These are phyloP conservation scores for Claviceps monticola DNA, from an alignment of 2,329 filamentous ascomycete genomes.

Conservation along the genomic window DNA sequence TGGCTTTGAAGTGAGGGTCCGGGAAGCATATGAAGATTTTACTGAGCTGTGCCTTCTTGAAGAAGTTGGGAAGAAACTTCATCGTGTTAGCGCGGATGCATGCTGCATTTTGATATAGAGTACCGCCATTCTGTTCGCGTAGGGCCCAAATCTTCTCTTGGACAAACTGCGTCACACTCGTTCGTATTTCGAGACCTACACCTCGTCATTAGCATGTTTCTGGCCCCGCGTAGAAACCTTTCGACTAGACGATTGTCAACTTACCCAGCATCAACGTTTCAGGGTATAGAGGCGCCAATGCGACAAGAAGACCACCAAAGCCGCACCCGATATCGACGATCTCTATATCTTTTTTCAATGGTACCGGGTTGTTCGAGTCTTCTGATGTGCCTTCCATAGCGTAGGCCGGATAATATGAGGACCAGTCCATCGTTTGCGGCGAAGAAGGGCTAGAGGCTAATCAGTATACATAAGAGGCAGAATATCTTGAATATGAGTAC, in stretches of 20 bases:
- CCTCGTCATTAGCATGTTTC: constrained; percentile 1
- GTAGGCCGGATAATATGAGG: constrained; percentile 66
- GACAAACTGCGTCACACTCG: constrained; percentile 81
- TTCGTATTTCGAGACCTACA: constrained; percentile 79
- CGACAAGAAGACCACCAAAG: constrained; percentile 82
- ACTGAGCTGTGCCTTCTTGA: constrained; percentile 62
- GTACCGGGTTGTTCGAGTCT: constrained; percentile 13
- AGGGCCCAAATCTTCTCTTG: constrained; percentile 76
- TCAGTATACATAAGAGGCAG: constrained; percentile 2
- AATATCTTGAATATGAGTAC: not conserved
- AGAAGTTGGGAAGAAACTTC: constrained; percentile 99
- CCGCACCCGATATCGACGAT: constrained; percentile 96
- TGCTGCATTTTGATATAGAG: constrained; percentile 69
- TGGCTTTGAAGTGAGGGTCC: constrained; percentile 92
- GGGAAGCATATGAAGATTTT: constrained; percentile 98
- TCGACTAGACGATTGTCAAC: constrained; percentile 13
- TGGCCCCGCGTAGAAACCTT: not conserved
- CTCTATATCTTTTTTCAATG: constrained; percentile 54
- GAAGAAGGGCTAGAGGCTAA: constrained; percentile 50
- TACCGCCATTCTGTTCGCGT: constrained; percentile 46
- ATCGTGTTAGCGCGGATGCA: constrained; percentile 90
- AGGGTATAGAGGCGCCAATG: constrained; percentile 68
- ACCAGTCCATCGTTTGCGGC: constrained; percentile 86
- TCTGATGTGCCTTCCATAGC: constrained; percentile 26
- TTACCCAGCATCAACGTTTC: constrained; percentile 70